Conservation (phyloP, 2,329 filamentous ascomycete genomes). For the Nannizziopsis arthrosporioides region DNA sequence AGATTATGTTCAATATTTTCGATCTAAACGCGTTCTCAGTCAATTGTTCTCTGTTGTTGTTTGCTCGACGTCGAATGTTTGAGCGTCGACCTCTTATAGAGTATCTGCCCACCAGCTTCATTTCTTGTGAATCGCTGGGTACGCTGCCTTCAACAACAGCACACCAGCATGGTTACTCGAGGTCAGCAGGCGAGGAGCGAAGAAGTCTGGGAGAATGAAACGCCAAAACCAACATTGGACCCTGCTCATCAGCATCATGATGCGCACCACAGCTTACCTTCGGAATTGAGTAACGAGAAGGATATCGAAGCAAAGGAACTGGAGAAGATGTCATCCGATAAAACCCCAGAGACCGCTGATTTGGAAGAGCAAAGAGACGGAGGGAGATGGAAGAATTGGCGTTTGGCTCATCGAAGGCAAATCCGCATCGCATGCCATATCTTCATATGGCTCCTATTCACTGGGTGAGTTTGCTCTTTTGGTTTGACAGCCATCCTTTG, state of each 20-base stretch:
- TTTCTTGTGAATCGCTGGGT: neutral
- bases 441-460: slow-evolving; percentile 40
- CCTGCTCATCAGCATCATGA: slow-evolving; percentile 12
- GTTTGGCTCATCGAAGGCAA: slow-evolving; percentile 9
- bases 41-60: too few relatives aligned
- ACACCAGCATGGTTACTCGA: neutral
- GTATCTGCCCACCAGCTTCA: neutral
- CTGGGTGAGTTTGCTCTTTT: slow-evolving; percentile 36
- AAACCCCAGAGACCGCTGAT: neutral
- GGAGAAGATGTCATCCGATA: neutral
- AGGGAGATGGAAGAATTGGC: neutral
- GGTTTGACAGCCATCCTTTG: neutral
- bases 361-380: neutral
- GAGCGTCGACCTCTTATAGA: neutral
- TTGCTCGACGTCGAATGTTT: too few relatives aligned
- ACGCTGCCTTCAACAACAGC: slow-evolving; percentile 1
- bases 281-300: slow-evolving; percentile 4
- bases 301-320: slow-evolving; percentile 4
- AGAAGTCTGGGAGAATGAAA: neutral
- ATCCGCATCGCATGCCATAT: slow-evolving; percentile 36
- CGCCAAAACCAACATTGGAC: slow-evolving; percentile 2
- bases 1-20: too few relatives aligned
- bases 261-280: slow-evolving; percentile 1
- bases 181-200: neutral
- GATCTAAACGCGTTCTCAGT: too few relatives aligned